These are phyloP conservation scores for Coniophora puteana DNA, from an alignment of 1,284 basidiomycete genomes.

Conservation along the genomic window DNA sequence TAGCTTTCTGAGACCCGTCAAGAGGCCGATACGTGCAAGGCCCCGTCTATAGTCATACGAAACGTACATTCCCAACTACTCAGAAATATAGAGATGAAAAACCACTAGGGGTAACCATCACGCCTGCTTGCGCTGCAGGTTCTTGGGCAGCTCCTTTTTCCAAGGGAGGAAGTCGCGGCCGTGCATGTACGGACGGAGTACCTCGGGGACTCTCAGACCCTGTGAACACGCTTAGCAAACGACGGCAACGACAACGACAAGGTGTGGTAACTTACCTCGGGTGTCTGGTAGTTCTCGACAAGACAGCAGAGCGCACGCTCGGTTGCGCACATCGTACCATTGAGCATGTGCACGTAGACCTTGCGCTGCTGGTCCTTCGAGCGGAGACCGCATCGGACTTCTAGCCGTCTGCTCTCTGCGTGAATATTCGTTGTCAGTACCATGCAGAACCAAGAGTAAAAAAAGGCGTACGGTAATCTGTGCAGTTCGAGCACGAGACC, in stretches of 20 bases:
- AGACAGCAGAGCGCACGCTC: constrained; percentile 95
- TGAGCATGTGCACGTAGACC: constrained; percentile 95
- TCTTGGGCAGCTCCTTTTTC: constrained; percentile 81
- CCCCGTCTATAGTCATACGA: no score
- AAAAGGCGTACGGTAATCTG: constrained; percentile 81
- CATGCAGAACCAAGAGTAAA: not conserved
- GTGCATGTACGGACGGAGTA: constrained; percentile 92
- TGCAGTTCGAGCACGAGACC: constrained; percentile 91
- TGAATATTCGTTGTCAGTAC: constrained; percentile 5
- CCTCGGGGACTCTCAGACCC: constrained; percentile 88
- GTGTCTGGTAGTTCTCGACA: constrained; percentile 98
- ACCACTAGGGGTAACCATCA: no score
- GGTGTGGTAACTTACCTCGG: constrained; percentile 59
- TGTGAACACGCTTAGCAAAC: constrained; percentile 31
- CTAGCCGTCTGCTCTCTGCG: constrained; percentile 84
- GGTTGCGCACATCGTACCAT: constrained; percentile 96
- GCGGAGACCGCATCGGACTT: constrained; percentile 89
- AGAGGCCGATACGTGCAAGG: no score
- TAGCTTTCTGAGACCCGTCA: no score
- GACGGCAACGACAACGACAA: constrained; percentile 4
- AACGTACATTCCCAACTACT: no score
- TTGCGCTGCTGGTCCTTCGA: constrained; percentile 84
- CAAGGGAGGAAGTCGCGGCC: constrained; percentile 93
- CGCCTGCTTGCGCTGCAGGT: constrained; percentile 68
- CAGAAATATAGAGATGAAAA: no score